Evolutionary conservation across 2,329 filamentous ascomycete species (phyloP).

Genomic region (Fusarium sp.): DNA sequence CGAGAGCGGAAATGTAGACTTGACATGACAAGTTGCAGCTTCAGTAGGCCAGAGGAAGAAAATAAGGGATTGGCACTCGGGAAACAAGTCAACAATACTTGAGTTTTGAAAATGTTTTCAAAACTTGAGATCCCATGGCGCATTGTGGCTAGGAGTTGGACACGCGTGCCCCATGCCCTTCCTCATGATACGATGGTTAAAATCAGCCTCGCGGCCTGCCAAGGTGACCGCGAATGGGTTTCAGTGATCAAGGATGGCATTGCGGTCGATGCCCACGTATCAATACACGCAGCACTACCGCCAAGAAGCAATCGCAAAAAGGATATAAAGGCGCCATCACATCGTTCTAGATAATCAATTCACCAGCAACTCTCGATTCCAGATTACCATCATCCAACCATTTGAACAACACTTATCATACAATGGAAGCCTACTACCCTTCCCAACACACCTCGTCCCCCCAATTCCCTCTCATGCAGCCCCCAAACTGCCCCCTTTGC

Average conservation of each 20-base stretch:
- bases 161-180: accelerated
- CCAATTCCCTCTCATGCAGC: not conserved
- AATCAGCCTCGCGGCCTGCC: not conserved
- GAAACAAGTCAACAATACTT: accelerated
- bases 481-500: not conserved
- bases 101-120: accelerated
- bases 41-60: accelerated
- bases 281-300: accelerated
- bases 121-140: not conserved
- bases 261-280: not conserved
- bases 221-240: not conserved
- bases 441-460: not conserved
- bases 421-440: not conserved
- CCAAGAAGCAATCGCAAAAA: accelerated
- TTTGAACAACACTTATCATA: accelerated
- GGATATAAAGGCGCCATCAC: not conserved
- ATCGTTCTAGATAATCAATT: accelerated
- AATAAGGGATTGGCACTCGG: accelerated
- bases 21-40: not conserved
- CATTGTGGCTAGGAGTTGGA: accelerated
- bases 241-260: accelerated
- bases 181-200: not conserved
- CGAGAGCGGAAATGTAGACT: not conserved
- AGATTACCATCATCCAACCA: accelerated
- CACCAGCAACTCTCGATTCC: accelerated